Base-by-base conservation (phyloP, 768 basidiomycete species). In the Heimioporus sp. region DNA sequence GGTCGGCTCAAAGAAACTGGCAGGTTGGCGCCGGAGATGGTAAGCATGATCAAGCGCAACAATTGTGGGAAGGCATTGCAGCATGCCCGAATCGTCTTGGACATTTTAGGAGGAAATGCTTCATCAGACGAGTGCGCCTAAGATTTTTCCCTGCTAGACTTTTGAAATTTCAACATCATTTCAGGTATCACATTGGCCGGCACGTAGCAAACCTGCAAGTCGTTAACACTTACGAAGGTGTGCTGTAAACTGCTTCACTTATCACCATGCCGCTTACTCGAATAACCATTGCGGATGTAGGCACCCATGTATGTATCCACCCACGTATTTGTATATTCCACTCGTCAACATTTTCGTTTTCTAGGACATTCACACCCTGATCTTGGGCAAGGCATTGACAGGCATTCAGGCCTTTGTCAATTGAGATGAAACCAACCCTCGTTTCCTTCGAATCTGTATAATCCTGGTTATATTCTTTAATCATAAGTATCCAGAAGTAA, bases 151-250 rank as follows among this genome's bases (percentile, higher is more conserved):
- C 17, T 6, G 17, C 12, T 47, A 17, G 15, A 19, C 2, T 40
- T 17, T 28, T 32, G 16, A 28, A 6, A 5, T 43, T 28, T 24
- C 1, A 16, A 46, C 19, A 1, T 15, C 36, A 16, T 38, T 1
- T 17, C 53, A 94, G 91, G 67, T 97, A 94, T 64, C 91, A 93
- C 64, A 85, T 98, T 48, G 92, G 91, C n/a, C 75, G 96, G 32
- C 95, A 98, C 73, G 94, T 91, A 10, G 89, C 90, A 1, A 98
- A 98, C 69, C 66, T 97, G 53, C 95, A 98, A 65, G 88, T 98
- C n/a, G 86, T 92, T 9, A 94, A 94, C 60, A 98, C 94, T 0
- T 97, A 97, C 65, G 94, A 97, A 76, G 94, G 91, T 78, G 65
- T 30, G 75, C 52, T 56, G 32, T 49, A 49, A 37, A 39, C 43